These are phyloP conservation scores for Eruca vesicaria DNA, from an alignment of 441 rosid genomes.

Conservation along the genomic window DNA sequence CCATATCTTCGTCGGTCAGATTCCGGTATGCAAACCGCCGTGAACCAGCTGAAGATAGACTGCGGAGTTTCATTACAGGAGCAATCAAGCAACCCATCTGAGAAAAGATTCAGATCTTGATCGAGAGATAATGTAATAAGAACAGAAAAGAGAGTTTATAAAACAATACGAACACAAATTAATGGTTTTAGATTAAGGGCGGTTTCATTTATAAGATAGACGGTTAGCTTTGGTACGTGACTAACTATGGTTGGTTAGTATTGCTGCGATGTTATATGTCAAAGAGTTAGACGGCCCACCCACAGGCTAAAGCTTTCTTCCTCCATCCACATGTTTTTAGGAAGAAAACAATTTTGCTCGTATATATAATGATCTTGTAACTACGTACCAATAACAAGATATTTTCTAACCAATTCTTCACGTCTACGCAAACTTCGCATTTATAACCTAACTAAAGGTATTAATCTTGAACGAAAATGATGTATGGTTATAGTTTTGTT, in stretches of 20 bases:
- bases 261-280: conserved; percentile 17
- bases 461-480: neutral
- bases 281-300: conserved; percentile 24
- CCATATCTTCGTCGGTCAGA: conserved; percentile 31
- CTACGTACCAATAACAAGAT: neutral
- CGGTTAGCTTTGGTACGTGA: conserved; percentile 5
- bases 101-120: neutral
- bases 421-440: conserved; percentile 12
- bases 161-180: neutral
- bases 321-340: conserved; percentile 19
- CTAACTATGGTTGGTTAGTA: neutral
- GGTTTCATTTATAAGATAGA: neutral
- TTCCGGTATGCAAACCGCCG: conserved; percentile 51
- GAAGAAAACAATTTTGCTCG: neutral
- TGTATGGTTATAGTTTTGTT: neutral
- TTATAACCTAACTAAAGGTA: neutral
- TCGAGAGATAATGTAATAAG: neutral
- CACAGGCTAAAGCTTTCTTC: conserved; percentile 16
- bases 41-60: conserved; percentile 37
- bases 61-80: conserved; percentile 48
- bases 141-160: neutral
- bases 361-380: neutral
- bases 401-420: neutral
- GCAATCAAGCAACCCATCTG: conserved; percentile 67
- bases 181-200: neutral